phyloP scores from a whole-genome alignment of 2,329 filamentous ascomycete genomes.

The Cladorrhinum sp. region DNA sequence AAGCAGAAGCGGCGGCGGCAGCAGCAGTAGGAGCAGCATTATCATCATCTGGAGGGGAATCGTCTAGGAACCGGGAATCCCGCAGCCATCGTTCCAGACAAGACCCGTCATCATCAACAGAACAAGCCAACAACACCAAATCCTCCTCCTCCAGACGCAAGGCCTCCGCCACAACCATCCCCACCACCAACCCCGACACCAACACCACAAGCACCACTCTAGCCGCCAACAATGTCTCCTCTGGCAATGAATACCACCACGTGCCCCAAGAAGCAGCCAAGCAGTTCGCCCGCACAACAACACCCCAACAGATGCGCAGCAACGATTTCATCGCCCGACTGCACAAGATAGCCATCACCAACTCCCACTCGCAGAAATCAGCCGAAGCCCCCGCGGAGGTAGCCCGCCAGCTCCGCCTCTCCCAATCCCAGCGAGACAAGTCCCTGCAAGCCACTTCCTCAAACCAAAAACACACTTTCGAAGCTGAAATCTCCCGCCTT shows the following conservation, averaged over 20 bases:
- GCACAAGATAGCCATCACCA: conserved; percentile 41
- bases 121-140: conserved; percentile 16
- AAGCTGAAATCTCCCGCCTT: conserved; percentile 24
- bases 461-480: conserved; percentile 34
- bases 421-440: conserved; percentile 39
- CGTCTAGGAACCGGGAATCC: not conserved
- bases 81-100: not conserved
- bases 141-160: conserved; percentile 16
- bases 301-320: conserved; percentile 39
- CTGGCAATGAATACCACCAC: conserved; percentile 39
- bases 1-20: not conserved
- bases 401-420: conserved; percentile 36
- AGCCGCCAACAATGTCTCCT: not conserved
- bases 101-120: not conserved
- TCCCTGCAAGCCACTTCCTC: conserved; percentile 31
- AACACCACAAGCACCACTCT: not conserved
- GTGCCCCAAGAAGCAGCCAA: conserved; percentile 53
- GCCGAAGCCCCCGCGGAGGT: conserved; percentile 35
- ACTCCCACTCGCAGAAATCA: conserved; percentile 29
- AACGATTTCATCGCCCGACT: conserved; percentile 40
- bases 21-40: no score
- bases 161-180: not conserved
- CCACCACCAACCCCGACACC: not conserved
- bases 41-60: not conserved
- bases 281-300: conserved; percentile 55